Evolutionary conservation across 495 filamentous ascomycete genomes (phyloP).

Genomic region (Neurospora tetrasperma): DNA sequence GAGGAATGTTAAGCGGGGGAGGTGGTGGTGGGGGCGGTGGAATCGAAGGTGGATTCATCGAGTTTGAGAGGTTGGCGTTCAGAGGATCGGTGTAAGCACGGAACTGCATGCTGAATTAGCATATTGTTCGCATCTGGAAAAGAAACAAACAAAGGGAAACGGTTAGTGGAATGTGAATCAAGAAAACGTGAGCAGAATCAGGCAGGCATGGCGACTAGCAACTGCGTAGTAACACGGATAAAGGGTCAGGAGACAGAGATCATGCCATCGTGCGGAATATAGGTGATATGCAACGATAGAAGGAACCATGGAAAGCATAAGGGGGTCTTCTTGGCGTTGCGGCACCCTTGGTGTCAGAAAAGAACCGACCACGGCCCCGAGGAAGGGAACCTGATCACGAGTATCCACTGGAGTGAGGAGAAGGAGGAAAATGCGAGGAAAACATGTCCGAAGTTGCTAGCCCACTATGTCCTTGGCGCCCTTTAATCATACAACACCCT

Average conservation of each 20-base stretch:
- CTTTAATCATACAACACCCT: background rate
- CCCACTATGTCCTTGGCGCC: background rate
- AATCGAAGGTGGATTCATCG: constrained; percentile 39
- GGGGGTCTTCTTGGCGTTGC: background rate
- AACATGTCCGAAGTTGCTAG: background rate
- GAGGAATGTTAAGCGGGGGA: constrained; percentile 65
- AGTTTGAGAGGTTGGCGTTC: constrained; percentile 26
- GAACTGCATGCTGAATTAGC: constrained; percentile 30
- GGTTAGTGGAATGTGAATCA: constrained; percentile 1
- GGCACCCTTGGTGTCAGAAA: background rate
- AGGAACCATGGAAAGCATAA: background rate
- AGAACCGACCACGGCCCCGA: background rate
- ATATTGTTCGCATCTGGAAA: background rate
- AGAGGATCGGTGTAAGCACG: constrained; percentile 40
- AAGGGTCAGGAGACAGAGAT: background rate
- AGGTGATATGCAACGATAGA: background rate
- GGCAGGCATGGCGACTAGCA: background rate
- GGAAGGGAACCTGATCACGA: background rate
- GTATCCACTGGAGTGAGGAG: background rate
- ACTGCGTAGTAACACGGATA: background rate
- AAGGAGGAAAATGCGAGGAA: background rate
- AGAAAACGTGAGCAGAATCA: background rate
- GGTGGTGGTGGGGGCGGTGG: constrained; percentile 46
- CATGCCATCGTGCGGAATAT: background rate
- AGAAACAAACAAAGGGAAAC: background rate